Percentiles rank a stretch among this genome's conserved stretches.
Evolutionary conservation across 768 basidiomycete genomes (phyloP).

Genomic region (Suillus paluster): DNA sequence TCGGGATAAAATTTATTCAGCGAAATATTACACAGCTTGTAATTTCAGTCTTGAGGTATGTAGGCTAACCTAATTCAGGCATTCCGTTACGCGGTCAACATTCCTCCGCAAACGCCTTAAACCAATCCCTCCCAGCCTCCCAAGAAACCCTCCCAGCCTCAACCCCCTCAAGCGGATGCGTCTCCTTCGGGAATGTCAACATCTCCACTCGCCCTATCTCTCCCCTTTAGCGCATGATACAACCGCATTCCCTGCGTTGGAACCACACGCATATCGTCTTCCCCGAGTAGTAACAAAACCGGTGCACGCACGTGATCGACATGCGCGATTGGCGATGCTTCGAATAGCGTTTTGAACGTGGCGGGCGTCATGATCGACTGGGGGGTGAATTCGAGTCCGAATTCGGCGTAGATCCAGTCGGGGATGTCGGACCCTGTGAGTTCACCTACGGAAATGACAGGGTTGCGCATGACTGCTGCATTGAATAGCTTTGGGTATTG

Average conservation of each 20-base stretch:
- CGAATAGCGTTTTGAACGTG: constrained; percentile 47
- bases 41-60: too few relatives aligned
- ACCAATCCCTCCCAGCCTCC: constrained; percentile 58
- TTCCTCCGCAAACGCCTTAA: constrained; percentile 33
- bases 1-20: too few relatives aligned
- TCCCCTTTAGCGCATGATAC: constrained; percentile 67
- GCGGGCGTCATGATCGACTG: constrained; percentile 47
- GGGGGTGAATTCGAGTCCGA: constrained; percentile 38
- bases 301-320: constrained; percentile 54
- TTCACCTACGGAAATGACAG: constrained; percentile 67
- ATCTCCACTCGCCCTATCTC: constrained; percentile 52
- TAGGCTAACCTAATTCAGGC: too few relatives aligned
- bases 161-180: constrained; percentile 67
- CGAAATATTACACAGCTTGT: too few relatives aligned
- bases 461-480: constrained; percentile 68
- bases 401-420: constrained; percentile 63
- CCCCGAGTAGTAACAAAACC: constrained; percentile 63
- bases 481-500: constrained; percentile 64
- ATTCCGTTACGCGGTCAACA: too few relatives aligned
- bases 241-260: constrained; percentile 64
- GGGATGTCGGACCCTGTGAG: constrained; percentile 64
- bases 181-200: constrained; percentile 63
- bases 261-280: constrained; percentile 63
- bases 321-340: constrained; percentile 59
- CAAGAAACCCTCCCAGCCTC: constrained; percentile 59